Percentiles rank a stretch among this genome's conserved stretches.
Evolutionary conservation across 2,329 filamentous ascomycete genomes (phyloP).

Genomic region (Dothistroma pini): DNA sequence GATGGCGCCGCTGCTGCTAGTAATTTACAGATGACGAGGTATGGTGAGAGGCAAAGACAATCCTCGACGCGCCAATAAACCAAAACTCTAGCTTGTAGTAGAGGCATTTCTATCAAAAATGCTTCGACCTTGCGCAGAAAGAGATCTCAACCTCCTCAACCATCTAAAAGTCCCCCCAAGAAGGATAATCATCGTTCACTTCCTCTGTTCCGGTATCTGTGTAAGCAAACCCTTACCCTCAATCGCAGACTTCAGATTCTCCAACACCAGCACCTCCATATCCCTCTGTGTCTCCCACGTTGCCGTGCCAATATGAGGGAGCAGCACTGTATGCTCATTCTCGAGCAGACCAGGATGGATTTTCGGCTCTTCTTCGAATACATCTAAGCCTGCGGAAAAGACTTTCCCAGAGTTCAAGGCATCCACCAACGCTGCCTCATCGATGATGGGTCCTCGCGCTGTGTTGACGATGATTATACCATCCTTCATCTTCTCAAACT

Average conservation of each 20-base stretch:
- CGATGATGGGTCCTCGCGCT: constrained; percentile 54
- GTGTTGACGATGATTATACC: constrained; percentile 57
- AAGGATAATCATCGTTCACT: constrained; percentile 11
- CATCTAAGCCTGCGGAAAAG: constrained; percentile 54
- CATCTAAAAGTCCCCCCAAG: neutral
- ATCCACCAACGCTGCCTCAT: constrained; percentile 53
- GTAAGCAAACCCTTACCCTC: constrained; percentile 57
- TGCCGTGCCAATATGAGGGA: constrained; percentile 59
- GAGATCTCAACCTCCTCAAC: neutral
- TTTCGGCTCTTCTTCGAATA: constrained; percentile 56
- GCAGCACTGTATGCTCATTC: constrained; percentile 50
- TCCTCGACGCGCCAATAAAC: no score
- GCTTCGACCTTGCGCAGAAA: neutral
- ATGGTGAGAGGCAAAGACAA: no score
- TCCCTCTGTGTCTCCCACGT: constrained; percentile 60
- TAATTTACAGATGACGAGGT: no score
- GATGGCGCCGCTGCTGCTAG: no score
- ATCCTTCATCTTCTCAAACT: constrained; percentile 55
- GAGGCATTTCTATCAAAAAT: neutral
- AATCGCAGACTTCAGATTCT: constrained; percentile 55
- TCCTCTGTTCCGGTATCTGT: constrained; percentile 59
- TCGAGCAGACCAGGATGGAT: constrained; percentile 51
- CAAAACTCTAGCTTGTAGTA: no score
- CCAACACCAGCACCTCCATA: constrained; percentile 58
- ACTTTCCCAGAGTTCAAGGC: constrained; percentile 54